These are phyloP conservation scores for Bruguiera sexangula DNA, from an alignment of 345 rosid species.

Conservation along the genomic window DNA sequence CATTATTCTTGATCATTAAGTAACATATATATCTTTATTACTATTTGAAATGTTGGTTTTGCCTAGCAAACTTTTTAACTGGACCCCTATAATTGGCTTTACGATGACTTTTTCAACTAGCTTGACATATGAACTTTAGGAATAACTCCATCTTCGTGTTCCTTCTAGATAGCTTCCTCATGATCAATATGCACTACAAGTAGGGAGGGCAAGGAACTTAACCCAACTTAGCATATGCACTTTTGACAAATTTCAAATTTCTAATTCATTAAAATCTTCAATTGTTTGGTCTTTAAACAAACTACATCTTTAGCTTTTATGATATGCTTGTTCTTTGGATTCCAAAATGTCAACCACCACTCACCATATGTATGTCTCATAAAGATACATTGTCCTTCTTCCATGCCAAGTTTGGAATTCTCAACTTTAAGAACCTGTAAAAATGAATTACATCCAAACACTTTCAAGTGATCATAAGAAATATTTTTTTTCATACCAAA, in stretches of 20 bases:
- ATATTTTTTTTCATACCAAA: neutral
- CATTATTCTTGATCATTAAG: neutral
- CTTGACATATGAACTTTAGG: too few species aligned
- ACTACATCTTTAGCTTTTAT: neutral
- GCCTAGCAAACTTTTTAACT: too few species aligned
- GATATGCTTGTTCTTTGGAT: neutral
- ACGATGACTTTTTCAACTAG: too few species aligned
- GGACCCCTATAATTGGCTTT: too few species aligned
- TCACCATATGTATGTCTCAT: neutral
- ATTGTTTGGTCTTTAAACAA: too few species aligned
- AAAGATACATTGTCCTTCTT: neutral
- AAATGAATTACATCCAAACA: neutral
- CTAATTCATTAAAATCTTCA: neutral
- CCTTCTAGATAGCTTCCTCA: too few species aligned
- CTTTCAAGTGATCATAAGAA: neutral
- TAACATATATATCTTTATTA: neutral
- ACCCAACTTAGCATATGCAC: neutral
- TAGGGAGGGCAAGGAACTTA: neutral
- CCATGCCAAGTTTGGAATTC: neutral
- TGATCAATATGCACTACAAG: too few species aligned
- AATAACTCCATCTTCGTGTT: too few species aligned
- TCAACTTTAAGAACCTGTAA: neutral
- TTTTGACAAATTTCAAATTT: too few species aligned
- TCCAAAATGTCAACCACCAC: neutral
- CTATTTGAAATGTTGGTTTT: too few species aligned